Base-by-base conservation (phyloP, 163 green algal species). In the Prototheca stagnorum region DNA sequence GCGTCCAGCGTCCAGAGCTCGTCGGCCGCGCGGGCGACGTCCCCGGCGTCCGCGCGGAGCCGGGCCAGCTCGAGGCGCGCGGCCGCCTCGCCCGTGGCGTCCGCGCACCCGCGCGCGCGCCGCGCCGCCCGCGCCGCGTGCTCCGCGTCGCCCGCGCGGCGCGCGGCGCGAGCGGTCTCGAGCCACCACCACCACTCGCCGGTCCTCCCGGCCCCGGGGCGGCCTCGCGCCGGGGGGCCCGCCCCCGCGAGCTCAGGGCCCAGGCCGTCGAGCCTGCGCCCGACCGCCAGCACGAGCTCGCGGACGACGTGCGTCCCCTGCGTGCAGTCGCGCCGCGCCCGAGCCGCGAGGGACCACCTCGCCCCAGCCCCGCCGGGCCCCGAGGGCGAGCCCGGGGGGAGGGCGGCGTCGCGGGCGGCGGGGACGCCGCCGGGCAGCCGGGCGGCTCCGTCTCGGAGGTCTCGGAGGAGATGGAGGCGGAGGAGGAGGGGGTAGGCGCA, bases 401-500 rank as follows among this genome's bases (percentile, higher is more conserved):
- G n/a, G 14, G 14, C 39, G n/a, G n/a, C n/a, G n/a, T n/a, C n/a
- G n/a, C n/a, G n/a, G n/a, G n/a, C n/a, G n/a, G n/a, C n/a, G n/a
- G 39, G 16, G 39, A 2, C 21, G 12, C 42, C 1, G 22, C 24
- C 1, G 17, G 6, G 14, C 28, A 19, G 11, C 42, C 14, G 40
- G 49, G 46, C 49, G 45, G 60, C 39, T 59, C 48, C 48, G 59
- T 72, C 64, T 70, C 65, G 19, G 64, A 61, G 49, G 75, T 70
- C 80, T 40, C 82, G 75, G 51, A 94, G 61, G 66, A 88, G 80
- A 62, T 92, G 77, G 28, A 95, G 75, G 36, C 68, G 64, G 3
- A 89, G 56, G 4, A 96, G 52, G 41, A 80, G 49, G 0, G 86
- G 81, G 67, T 96, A 93, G 2, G 85, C 84, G 1, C 86, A 68